Evolutionary conservation across 176 grass and related monocot species (phyloP), one percentile per base, ranked within the genome.

Genomic region (Poa annua): DNA sequence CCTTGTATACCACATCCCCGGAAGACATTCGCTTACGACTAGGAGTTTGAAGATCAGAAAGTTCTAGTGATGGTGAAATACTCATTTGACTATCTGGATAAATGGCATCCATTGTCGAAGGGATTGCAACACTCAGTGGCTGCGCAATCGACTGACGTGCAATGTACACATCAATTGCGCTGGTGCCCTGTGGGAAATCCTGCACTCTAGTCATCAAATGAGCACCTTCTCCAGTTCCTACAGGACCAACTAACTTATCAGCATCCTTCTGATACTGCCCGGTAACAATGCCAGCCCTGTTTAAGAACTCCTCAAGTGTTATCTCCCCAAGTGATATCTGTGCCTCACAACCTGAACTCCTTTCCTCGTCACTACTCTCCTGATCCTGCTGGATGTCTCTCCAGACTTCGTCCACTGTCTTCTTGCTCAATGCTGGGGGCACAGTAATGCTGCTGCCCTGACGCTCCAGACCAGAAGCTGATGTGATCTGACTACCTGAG

Each of bases 401-500:
- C 76, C 76, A 79, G 41, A 79, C 25, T 13, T 63, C 57, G 0
- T 65, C 76, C 57, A 79, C 57, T 34, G 59, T 79, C 77, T 79
- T 79, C 59, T 64, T 79, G 77, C 41, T 80, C 42, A 50, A 15
- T 50, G 44, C 17, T 20, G 11, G 24, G 15, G 59, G 77, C 16
- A 79, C 60, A 45, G 41, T 49, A 9, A 49, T 79, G 38, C 77
- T 65, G 77, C 59, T 34, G 5, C 77, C 77, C 77, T 49, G 41
- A 65, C 59, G 24, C 41, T 79, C 39, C 39, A 79, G 59, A 79
- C 39, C 76, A 79, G 59, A 64, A 79, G 21, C 76, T 32, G 76
- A 63, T 15, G 76, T 44, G 14, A 21, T 48, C 41, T 20, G 76
- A 47, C 24, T 48, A 59, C 76, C 57, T 48, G 57, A 64, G 63